These are phyloP conservation scores for Lecanosticta acicola DNA, from an alignment of 2,329 filamentous ascomycete genomes.

Conservation along the genomic window DNA sequence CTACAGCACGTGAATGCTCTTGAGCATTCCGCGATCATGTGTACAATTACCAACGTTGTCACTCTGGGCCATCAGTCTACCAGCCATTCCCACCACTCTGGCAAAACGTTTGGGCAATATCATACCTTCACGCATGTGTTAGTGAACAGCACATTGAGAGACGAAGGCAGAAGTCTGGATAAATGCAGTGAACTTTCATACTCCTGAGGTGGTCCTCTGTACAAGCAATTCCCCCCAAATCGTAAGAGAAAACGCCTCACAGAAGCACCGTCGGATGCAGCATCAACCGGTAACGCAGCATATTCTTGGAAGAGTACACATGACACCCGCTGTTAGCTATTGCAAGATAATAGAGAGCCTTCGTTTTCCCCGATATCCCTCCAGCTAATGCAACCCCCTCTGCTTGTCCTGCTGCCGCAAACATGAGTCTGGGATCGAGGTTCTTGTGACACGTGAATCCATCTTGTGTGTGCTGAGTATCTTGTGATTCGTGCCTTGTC, in stretches of 20 bases:
- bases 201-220: constrained; percentile 10
- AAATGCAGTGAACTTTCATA: constrained; percentile 14
- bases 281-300: constrained; percentile 16
- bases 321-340: constrained; percentile 19
- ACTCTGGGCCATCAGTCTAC: too few species aligned
- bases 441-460: constrained; percentile 19
- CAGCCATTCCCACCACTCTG: too few species aligned
- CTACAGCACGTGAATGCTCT: background rate
- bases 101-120: too few species aligned
- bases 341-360: constrained; percentile 17
- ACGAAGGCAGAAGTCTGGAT: background rate
- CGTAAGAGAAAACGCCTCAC: constrained; percentile 13
- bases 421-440: constrained; percentile 19
- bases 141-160: too few species aligned
- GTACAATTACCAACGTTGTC: too few species aligned
- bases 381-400: constrained; percentile 13
- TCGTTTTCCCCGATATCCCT: constrained; percentile 7
- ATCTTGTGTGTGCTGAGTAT: constrained; percentile 12
- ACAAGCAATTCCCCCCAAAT: constrained; percentile 14
- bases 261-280: constrained; percentile 14
- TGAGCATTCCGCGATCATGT: background rate
- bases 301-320: constrained; percentile 16
- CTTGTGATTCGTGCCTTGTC: constrained; percentile 19
- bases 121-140: too few species aligned
- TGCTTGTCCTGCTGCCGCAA: constrained; percentile 25